Evolutionary conservation across 2,329 filamentous ascomycete species (phyloP).

Genomic region (Purpureocillium lavendulum): DNA sequence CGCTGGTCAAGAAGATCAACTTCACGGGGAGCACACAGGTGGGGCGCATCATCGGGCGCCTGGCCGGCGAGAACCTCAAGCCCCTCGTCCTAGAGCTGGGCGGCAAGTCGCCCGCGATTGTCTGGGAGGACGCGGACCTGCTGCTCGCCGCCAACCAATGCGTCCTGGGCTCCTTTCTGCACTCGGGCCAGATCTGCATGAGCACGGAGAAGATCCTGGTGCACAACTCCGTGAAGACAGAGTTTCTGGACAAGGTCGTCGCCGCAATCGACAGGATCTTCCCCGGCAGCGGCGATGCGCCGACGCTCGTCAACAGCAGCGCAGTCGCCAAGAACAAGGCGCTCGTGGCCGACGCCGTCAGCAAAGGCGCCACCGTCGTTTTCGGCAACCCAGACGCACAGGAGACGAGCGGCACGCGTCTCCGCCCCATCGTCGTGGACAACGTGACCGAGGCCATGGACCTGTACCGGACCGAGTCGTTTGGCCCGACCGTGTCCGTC

Average conservation of each 20-base stretch:
- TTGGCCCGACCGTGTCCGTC: conserved; percentile 66
- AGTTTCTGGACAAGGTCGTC: conserved; percentile 37
- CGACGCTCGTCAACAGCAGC: conserved; percentile 60
- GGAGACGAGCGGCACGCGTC: conserved; percentile 25
- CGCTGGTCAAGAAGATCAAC: conserved; percentile 68
- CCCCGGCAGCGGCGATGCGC: conserved; percentile 51
- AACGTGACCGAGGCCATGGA: conserved; percentile 59
- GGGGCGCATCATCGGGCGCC: conserved; percentile 61
- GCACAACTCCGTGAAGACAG: conserved; percentile 34
- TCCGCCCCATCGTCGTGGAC: conserved; percentile 61
- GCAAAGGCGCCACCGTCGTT: conserved; percentile 53
- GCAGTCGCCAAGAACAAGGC: conserved; percentile 58
- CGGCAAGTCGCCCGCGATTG: conserved; percentile 71
- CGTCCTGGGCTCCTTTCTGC: conserved; percentile 61
- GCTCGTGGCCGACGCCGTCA: conserved; percentile 58
- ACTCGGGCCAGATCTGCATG: conserved; percentile 82
- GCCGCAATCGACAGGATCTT: conserved; percentile 32
- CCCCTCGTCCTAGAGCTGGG: conserved; percentile 75
- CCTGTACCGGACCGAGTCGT: conserved; percentile 66
- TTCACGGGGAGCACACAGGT: conserved; percentile 75
- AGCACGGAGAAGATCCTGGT: conserved; percentile 66
- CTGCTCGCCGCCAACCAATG: conserved; percentile 61
- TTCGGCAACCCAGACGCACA: conserved; percentile 25
- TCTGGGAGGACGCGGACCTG: conserved; percentile 73
- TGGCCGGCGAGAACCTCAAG: conserved; percentile 68